Evolutionary conservation across 1,139 yeast genomes (phyloP), one percentile per base, ranked within the genome.

Genomic region (Casaregolazyma suthepensis): DNA sequence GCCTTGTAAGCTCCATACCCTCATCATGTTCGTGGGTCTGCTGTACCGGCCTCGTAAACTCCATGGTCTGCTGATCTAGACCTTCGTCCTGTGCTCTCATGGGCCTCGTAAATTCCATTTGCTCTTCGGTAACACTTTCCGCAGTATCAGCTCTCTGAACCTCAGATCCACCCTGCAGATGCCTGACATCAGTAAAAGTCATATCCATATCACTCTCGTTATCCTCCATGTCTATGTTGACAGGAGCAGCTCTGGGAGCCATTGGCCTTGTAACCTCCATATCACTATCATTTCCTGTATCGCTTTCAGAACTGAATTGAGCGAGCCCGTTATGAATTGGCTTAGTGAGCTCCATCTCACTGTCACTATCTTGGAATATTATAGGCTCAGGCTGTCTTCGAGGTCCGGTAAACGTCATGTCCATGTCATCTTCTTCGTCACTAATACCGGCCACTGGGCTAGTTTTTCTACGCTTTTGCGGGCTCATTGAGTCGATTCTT

Each of bases 401-500:
- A 42, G 46, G 15, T 5, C 35, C 31, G 19, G 46, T 44, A n/a
- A 44, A 44, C 2, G 46, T 22, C 46, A 44, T 44, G 18, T 44
- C 46, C 46, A 44, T 44, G 18, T 26, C 29, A 20, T 12, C 15
- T 3, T 44, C 46, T 23, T 22, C 29, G 26, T 23, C 35, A 12
- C 31, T 44, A 3, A 15, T 2, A 20, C 26, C n/a, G 4, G 19
- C 3, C 13, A 22, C 10, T 13, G 46, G 29, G 10, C 35, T 15
- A 22, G 45, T n/a, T 9, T 19, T 42, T 17, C 19, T 15, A n/a
- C 46, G 45, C 38, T 49, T 49, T 6, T 29, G 31, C 12, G 52
- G 52, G 20, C 52, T 49, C 52, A 49, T 49, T 10, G 52, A 49
- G 23, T 15, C 44, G 19, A 49, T 49, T 37, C 43, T 49, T 35